phyloP scores from a whole-genome alignment of 2,329 filamentous ascomycete genomes.

The Sphaerulina populicola region DNA sequence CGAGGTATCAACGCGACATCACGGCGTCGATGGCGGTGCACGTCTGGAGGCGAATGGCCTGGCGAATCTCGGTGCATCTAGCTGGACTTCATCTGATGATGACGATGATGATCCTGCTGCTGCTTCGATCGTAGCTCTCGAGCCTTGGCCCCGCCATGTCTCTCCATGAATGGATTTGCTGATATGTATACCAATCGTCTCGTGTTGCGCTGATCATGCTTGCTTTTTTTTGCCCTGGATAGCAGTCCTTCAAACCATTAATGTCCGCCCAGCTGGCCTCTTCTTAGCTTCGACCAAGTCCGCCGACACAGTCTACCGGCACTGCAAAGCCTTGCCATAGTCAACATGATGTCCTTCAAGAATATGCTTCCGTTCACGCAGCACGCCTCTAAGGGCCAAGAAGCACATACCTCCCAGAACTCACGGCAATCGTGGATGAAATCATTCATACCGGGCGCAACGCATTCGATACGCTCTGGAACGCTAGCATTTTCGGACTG shows the following conservation, averaged over 20 bases:
- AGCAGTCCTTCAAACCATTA: neutral
- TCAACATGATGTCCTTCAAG: constrained; percentile 13
- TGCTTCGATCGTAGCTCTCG: neutral
- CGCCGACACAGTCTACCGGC: no score
- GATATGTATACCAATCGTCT: constrained; percentile 1
- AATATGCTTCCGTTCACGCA: constrained; percentile 8
- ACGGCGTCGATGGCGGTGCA: constrained; percentile 4
- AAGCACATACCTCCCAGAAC: constrained; percentile 2
- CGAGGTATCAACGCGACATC: constrained; percentile 1
- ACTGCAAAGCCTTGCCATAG: neutral
- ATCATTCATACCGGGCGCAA: constrained; percentile 12
- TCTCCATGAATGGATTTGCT: neutral
- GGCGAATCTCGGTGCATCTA: constrained; percentile 8
- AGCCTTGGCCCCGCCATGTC: neutral
- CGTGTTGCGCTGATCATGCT: no score
- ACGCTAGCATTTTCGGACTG: constrained; percentile 25
- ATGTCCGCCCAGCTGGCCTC: neutral
- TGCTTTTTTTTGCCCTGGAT: neutral
- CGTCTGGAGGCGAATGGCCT: constrained; percentile 3
- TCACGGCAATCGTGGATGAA: constrained; percentile 12
- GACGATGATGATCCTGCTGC: neutral
- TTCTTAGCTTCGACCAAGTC: neutral
- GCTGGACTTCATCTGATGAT: neutral
- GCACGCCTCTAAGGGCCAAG: constrained; percentile 5
- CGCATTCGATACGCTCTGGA: constrained; percentile 10